phyloP scores from a whole-genome alignment of 2,329 filamentous ascomycete species.

The Xylaria arbuscula region DNA sequence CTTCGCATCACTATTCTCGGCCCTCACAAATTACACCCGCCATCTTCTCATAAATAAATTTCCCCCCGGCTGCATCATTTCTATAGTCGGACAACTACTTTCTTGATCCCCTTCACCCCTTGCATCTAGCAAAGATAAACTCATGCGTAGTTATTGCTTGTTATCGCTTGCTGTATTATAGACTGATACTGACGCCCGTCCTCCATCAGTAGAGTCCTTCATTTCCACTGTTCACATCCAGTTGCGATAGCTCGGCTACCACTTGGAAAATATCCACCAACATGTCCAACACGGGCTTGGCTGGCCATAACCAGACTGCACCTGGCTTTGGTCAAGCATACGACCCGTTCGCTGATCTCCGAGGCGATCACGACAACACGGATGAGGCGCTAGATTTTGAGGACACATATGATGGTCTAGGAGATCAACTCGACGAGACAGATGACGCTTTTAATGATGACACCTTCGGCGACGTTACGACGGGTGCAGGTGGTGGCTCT shows the following conservation, averaged over 20 bases:
- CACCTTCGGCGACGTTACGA: conserved; percentile 76
- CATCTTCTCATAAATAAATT: not conserved
- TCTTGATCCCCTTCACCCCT: not conserved
- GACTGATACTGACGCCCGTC: conserved; percentile 23
- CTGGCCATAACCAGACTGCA: conserved; percentile 72
- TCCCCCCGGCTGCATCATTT: not conserved
- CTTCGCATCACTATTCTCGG: not conserved
- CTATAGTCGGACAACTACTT: not conserved
- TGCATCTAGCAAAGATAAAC: not conserved
- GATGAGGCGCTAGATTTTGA: conserved; percentile 80
- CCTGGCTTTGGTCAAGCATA: conserved; percentile 84
- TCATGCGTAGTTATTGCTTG: conserved; percentile 6
- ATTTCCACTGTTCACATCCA: not conserved
- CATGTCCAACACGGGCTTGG: conserved; percentile 62
- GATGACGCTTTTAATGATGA: conserved; percentile 97
- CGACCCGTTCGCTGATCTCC: conserved; percentile 89
- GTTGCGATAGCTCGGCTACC: conserved; percentile 12
- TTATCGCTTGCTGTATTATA: conserved; percentile 1
- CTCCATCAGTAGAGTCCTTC: conserved; percentile 21
- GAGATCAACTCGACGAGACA: conserved; percentile 88
- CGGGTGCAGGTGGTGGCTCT: conserved; percentile 55
- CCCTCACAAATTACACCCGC: conserved; percentile 10
- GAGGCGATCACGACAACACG: conserved; percentile 69
- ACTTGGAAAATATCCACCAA: not conserved
- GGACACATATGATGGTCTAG: conserved; percentile 95